These are phyloP conservation scores for Calonectria honghensis DNA, from an alignment of 2,329 filamentous ascomycete genomes.

Conservation along the genomic window DNA sequence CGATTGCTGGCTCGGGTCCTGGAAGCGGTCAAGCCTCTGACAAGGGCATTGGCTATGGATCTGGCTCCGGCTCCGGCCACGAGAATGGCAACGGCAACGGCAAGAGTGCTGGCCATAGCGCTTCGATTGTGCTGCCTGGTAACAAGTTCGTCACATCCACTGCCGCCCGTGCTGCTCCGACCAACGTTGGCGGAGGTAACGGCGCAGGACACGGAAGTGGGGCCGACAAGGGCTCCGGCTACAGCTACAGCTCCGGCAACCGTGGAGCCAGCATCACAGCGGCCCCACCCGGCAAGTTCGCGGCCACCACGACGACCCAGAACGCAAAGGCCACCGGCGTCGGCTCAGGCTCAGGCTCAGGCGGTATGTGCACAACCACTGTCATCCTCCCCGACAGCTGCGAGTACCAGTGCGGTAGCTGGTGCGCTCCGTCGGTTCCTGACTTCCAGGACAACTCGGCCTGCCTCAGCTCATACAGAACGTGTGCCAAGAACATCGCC, in stretches of 20 bases:
- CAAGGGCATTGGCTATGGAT: conserved; percentile 3
- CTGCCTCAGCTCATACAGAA: conserved; percentile 66
- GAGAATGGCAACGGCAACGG: neutral
- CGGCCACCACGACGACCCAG: neutral
- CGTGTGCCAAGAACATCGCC: conserved; percentile 67
- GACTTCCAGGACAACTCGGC: conserved; percentile 65
- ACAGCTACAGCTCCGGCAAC: neutral
- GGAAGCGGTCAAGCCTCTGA: neutral
- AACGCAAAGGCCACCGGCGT: neutral
- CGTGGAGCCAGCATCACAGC: conserved; percentile 11
- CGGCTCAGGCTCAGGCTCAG: conserved; percentile 42
- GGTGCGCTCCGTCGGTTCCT: conserved; percentile 71
- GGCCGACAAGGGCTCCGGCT: neutral
- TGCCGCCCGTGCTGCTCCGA: neutral
- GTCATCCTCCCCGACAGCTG: conserved; percentile 67
- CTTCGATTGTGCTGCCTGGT: neutral
- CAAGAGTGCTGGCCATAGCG: neutral
- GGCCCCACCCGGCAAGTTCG: conserved; percentile 17
- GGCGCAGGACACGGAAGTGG: neutral
- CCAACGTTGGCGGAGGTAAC: neutral
- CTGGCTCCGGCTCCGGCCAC: neutral
- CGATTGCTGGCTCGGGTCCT: neutral
- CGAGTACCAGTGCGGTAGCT: conserved; percentile 73
- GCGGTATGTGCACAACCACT: conserved; percentile 69
- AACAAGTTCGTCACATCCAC: neutral